Conservation (phyloP, 768 basidiomycete genomes). For the Suillus placidus region DNA sequence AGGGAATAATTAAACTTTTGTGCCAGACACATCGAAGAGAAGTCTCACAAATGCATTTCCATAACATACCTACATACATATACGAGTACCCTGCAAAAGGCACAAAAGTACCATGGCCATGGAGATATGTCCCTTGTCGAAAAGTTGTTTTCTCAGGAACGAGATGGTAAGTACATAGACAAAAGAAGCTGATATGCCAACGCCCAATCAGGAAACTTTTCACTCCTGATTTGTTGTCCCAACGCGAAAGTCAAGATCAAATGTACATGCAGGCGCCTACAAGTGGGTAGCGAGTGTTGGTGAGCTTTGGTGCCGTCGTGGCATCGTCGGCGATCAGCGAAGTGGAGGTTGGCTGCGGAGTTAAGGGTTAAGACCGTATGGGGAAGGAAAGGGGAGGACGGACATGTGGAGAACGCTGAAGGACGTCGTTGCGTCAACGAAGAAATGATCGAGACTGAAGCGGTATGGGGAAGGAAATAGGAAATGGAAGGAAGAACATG, state of each 20-base stretch:
- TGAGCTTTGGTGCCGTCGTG: neutral
- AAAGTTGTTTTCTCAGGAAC: constrained; percentile 1
- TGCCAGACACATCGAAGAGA: neutral
- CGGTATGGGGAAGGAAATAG: neutral
- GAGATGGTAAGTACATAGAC: neutral
- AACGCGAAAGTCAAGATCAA: neutral
- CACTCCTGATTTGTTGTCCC: neutral
- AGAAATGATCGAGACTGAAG: neutral
- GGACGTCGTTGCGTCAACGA: neutral
- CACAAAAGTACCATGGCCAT: neutral
- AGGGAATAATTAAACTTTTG: neutral
- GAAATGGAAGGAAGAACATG: neutral
- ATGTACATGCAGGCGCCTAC: neutral
- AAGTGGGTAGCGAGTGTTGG: neutral
- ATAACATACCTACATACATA: neutral
- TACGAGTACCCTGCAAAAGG: neutral
- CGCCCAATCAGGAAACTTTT: neutral
- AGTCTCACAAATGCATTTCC: neutral
- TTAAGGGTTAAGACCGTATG: neutral
- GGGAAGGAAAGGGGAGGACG: neutral
- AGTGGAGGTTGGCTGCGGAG: neutral
- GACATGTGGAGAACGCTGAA: neutral
- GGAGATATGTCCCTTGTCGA: constrained; percentile 4
- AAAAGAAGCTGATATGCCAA: neutral
- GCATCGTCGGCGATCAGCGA: neutral